Conservation (phyloP, 2,329 filamentous ascomycete species). For the Colletotrichum eremochloae region DNA sequence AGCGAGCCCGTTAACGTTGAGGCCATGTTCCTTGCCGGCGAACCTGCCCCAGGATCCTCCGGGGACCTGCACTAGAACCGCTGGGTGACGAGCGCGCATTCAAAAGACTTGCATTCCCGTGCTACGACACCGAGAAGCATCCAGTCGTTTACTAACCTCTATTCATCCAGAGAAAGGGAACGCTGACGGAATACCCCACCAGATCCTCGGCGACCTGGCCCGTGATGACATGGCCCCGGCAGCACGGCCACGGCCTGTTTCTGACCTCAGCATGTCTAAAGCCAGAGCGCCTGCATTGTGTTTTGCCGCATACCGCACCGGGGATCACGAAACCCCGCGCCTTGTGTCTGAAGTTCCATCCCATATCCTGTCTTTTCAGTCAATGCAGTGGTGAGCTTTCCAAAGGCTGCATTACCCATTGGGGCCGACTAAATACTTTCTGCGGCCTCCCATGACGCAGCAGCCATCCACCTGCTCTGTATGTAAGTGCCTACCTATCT, state of each 20-base stretch:
- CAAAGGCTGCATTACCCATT: background rate
- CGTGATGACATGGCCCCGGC: constrained; percentile 25
- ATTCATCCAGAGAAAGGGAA: background rate
- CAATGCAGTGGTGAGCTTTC: background rate
- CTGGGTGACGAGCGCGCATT: constrained; percentile 6
- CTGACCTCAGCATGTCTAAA: constrained; percentile 16
- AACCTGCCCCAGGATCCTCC: constrained; percentile 15
- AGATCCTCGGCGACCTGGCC: constrained; percentile 23
- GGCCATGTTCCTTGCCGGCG: constrained; percentile 26
- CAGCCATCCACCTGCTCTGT: background rate
- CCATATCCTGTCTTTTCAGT: background rate
- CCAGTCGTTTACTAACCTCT: background rate
- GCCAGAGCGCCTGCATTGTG: background rate
- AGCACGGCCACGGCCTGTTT: constrained; percentile 24
- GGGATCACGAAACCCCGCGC: background rate
- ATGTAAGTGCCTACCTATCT: too few relatives aligned
- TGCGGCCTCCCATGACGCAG: background rate
- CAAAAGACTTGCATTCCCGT: background rate
- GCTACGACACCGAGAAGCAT: constrained; percentile 14
- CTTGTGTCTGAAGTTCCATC: too few relatives aligned
- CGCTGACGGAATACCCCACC: constrained; percentile 16
- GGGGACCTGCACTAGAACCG: constrained; percentile 37
- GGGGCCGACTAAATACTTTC: background rate
- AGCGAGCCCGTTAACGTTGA: constrained; percentile 2
- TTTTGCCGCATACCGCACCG: background rate